phyloP scores from a whole-genome alignment of 116 monocot species.

The Phalaenopsis hybrid region DNA sequence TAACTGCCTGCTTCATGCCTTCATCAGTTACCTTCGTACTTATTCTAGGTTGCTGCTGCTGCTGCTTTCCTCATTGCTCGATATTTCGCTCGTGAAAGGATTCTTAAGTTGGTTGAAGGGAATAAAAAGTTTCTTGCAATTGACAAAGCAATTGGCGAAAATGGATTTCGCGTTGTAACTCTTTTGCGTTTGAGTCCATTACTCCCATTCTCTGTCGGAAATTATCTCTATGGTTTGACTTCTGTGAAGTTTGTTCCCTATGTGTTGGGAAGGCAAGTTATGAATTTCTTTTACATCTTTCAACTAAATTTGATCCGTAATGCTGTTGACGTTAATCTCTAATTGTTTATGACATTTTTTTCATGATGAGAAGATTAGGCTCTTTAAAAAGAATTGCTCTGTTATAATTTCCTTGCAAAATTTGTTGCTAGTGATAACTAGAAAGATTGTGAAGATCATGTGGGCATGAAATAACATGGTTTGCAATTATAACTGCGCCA shows the following conservation, averaged over 20 bases:
- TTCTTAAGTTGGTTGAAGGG: conserved; percentile 90
- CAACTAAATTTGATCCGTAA: neutral
- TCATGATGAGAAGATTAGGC: no score
- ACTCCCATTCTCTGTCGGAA: conserved; percentile 92
- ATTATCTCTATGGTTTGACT: conserved; percentile 94
- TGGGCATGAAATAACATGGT: no score
- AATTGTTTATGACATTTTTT: no score
- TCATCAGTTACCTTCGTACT: conserved; percentile 2
- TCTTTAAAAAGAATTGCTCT: no score
- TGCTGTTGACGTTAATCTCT: neutral
- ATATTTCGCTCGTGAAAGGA: conserved; percentile 89
- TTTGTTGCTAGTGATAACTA: no score
- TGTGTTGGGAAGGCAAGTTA: conserved; percentile 79
- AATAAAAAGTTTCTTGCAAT: conserved; percentile 95
- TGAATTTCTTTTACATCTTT: conserved; percentile 7
- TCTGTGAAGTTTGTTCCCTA: conserved; percentile 94
- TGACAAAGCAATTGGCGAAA: conserved; percentile 95
- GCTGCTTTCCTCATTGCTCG: conserved; percentile 85
- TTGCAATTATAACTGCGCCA: no score
- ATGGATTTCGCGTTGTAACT: conserved; percentile 89
- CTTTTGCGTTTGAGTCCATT: conserved; percentile 86
- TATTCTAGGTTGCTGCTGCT: conserved; percentile 75
- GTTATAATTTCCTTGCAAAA: no score
- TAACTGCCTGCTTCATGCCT: neutral
- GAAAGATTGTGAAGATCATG: no score